These are phyloP conservation scores for Tuber indicum DNA, from an alignment of 495 filamentous ascomycete species.

Conservation along the genomic window DNA sequence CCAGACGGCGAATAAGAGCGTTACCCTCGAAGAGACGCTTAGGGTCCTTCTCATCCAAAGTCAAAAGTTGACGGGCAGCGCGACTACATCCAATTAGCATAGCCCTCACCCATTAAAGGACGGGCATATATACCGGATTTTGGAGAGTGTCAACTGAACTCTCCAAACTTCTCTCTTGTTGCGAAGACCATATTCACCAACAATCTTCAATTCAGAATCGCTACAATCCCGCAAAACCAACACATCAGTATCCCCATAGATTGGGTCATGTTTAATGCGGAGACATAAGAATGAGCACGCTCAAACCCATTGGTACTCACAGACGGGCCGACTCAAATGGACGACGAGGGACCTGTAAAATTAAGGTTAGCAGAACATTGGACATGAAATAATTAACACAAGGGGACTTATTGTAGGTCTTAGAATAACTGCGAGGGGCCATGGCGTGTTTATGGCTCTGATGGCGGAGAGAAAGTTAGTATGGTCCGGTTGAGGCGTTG, in stretches of 20 bases:
- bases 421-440: slow-evolving; percentile 68
- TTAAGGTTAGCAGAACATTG: slow-evolving; percentile 23
- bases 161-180: slow-evolving; percentile 99
- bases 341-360: slow-evolving; percentile 46
- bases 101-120: neutral
- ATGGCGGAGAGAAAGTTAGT: slow-evolving; percentile 21
- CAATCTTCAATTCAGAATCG: slow-evolving; percentile 97
- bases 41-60: slow-evolving; percentile 99
- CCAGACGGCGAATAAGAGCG: slow-evolving; percentile 98
- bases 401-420: slow-evolving; percentile 93
- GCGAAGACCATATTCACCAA: slow-evolving; percentile 96
- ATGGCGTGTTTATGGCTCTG: slow-evolving; percentile 44
- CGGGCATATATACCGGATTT: slow-evolving; percentile 55
- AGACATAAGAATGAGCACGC: slow-evolving; percentile 97
- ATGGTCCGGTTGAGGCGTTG: slow-evolving; percentile 30
- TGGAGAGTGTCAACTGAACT: slow-evolving; percentile 97
- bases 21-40: slow-evolving; percentile 99
- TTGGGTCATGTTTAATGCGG: slow-evolving; percentile 44
- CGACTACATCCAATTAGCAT: slow-evolving; percentile 52
- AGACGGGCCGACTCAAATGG: slow-evolving; percentile 98
- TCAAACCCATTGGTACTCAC: slow-evolving; percentile 98
- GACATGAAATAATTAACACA: slow-evolving; percentile 10
- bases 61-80: slow-evolving; percentile 99
- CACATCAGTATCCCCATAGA: neutral
- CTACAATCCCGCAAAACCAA: slow-evolving; percentile 48